Conservation (phyloP, 164 flowering plant genomes). For the Stephania yunnanensis region DNA sequence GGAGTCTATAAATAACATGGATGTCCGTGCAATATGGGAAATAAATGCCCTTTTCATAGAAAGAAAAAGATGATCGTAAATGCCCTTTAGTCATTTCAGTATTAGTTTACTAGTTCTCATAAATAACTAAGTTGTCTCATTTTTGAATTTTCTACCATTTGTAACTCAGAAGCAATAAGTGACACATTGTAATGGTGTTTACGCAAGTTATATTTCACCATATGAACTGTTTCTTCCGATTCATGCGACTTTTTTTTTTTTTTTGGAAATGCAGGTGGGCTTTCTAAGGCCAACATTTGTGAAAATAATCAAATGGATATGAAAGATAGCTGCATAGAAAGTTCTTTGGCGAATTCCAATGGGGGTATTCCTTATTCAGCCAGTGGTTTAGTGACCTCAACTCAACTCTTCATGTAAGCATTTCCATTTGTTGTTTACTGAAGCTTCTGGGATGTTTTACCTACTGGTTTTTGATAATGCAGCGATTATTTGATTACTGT, state of each 20-base stretch:
- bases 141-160: too few species aligned
- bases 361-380: constrained; percentile 19
- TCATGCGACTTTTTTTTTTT: constrained; percentile 11
- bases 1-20: too few species aligned
- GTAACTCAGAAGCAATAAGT: too few species aligned
- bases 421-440: background rate
- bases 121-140: too few species aligned
- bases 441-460: background rate
- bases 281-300: constrained; percentile 10
- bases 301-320: constrained; percentile 20
- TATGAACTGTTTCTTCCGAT: background rate
- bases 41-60: too few species aligned
- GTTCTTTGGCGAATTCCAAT: constrained; percentile 12
- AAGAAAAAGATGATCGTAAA: too few species aligned
- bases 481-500: background rate
- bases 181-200: background rate
- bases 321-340: constrained; percentile 11
- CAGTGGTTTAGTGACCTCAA: constrained; percentile 4
- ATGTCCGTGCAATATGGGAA: too few species aligned
- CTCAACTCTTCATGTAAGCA: constrained; percentile 29
- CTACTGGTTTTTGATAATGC: background rate
- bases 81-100: too few species aligned
- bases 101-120: too few species aligned
- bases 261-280: constrained; percentile 22
- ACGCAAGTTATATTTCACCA: background rate